phyloP scores from a whole-genome alignment of 148 eudicot species.

The Vaccinium corymbosum region DNA sequence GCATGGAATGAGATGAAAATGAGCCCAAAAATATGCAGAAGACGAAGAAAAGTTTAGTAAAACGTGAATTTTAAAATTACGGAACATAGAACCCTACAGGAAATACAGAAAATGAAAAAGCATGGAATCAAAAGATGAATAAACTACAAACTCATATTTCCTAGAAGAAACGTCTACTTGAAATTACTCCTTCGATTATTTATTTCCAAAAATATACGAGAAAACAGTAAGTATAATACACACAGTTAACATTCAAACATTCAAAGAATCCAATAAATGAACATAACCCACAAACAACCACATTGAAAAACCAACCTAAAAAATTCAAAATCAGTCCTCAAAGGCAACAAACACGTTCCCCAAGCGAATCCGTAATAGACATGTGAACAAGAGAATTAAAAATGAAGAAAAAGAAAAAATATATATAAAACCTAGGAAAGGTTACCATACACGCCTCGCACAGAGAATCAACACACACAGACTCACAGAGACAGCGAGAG shows the following conservation, averaged over 20 bases:
- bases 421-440: background rate
- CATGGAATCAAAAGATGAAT: background rate
- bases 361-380: conserved; percentile 7
- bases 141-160: background rate
- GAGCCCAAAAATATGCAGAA: background rate
- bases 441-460: no score
- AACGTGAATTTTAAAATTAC: background rate
- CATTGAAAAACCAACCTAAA: background rate
- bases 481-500: background rate
- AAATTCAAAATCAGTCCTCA: background rate
- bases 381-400: background rate
- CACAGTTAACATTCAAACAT: background rate
- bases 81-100: background rate
- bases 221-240: background rate
- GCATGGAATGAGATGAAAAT: background rate
- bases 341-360: conserved; percentile 8
- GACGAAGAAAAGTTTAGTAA: background rate
- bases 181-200: background rate
- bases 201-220: background rate
- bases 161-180: background rate
- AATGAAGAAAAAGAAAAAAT: background rate
- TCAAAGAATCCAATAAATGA: conserved; percentile 13
- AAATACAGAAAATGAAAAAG: background rate
- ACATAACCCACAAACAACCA: background rate
- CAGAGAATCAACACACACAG: background rate